A percentile compares a stretch with the other conserved stretches of the same genome.
These are phyloP conservation scores for Kazachstania kunashirensis DNA, from an alignment of 805 yeast species.

Conservation along the genomic window DNA sequence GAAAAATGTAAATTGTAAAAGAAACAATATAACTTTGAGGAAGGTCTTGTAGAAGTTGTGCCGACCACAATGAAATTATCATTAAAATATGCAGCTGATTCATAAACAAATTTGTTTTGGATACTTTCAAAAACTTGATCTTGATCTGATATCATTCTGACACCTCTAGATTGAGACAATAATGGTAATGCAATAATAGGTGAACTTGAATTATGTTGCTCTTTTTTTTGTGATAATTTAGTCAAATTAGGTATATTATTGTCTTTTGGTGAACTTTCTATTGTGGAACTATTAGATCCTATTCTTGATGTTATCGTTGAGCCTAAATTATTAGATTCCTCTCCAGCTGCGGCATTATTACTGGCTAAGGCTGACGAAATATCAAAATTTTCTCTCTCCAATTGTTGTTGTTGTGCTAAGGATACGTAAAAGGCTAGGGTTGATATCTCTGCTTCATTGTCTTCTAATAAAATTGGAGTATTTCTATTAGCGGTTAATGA, in stretches of 20 bases:
- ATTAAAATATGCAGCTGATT: conserved; percentile 58
- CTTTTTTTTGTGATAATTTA: too few relatives aligned
- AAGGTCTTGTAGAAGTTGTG: conserved; percentile 36
- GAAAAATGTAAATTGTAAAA: conserved; percentile 26
- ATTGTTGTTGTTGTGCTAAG: not conserved
- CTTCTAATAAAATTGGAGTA: conserved; percentile 19
- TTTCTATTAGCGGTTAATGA: conserved; percentile 15
- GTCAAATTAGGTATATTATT: too few relatives aligned
- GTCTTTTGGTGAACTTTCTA: too few relatives aligned
- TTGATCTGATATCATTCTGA: conserved; percentile 19
- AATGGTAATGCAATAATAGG: conserved; percentile 31
- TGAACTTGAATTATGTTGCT: conserved; percentile 4
- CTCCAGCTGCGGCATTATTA: too few relatives aligned
- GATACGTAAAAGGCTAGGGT: conserved; percentile 16
- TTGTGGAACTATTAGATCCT: too few relatives aligned
- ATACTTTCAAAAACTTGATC: conserved; percentile 14
- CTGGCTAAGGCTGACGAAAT: too few relatives aligned
- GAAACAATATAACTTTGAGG: conserved; percentile 22
- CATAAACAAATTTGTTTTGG: conserved; percentile 37
- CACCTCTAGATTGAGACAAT: conserved; percentile 26
- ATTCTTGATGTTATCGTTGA: too few relatives aligned
- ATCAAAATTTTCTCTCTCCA: too few relatives aligned
- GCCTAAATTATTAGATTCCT: too few relatives aligned
- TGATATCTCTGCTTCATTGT: conserved; percentile 20
- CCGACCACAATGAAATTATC: conserved; percentile 57